Evolutionary conservation across 129 eudicot genomes (phyloP), one percentile per base, ranked within the genome.

Genomic region (Arctium lappa): DNA sequence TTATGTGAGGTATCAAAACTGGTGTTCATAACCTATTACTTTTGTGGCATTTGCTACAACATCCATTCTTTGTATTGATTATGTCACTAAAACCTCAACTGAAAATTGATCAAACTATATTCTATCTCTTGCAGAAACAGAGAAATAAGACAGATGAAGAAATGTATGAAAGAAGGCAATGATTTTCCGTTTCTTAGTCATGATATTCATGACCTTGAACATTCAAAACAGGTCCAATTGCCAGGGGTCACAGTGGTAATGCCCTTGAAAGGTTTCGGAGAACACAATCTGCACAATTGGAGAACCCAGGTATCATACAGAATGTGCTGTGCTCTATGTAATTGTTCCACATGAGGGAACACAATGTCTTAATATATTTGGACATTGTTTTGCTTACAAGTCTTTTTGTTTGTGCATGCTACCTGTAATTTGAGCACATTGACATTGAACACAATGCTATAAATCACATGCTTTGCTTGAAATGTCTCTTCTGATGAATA

Each of bases 221-320:
- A 95, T 77, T 93, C 95, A 29, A 91, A 78, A 72, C 99, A 95
- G 89, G 86, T 80, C 84, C 89, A 93, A 60, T 86, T 95, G 82
- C 99, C 99, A 27, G 88, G 97, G 79, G 99, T 95, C 79, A 87
- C 99, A 6, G 97, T 95, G 85, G 97, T 95, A 78, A 95, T 95
- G 99, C 99, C 99, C 80, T 88, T 95, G 81, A 95, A 95, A 88
- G 99, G 99, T 33, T 95, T 91, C 69, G 99, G 99, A 72, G 99
- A 95, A 82, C 99, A 95, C 86, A 95, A 95, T 83, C 83, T 95
- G 69, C 99, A 93, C 86, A 95, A 95, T 85, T 95, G 99, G 99
- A 89, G 94, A 90, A 91, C 87, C 76, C 99, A 95, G 99, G 99
- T 95, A 79, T 79, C 84, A 34, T 70, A 76, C 62, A 37, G 13